These are phyloP conservation scores for Trichoderma polysporum DNA, from an alignment of 2,329 filamentous ascomycete species.

Conservation along the genomic window DNA sequence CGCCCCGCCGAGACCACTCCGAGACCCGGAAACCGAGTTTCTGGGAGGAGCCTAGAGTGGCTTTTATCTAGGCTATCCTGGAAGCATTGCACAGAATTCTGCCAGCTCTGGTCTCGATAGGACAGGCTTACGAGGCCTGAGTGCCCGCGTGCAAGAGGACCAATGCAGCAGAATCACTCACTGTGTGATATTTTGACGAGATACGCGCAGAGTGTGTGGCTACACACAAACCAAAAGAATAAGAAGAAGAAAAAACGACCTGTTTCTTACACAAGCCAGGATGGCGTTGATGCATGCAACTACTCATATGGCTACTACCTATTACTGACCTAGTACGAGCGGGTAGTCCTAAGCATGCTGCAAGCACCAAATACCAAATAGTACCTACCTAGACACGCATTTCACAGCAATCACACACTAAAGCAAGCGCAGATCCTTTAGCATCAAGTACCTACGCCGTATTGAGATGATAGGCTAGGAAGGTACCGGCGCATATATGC, in stretches of 20 bases:
- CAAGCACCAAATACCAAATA: not conserved
- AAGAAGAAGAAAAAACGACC: conserved; percentile 2
- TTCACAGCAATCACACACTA: conserved; percentile 5
- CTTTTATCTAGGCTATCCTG: not conserved
- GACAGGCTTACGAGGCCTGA: not conserved
- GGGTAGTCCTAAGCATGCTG: conserved; percentile 5
- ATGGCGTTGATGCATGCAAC: conserved; percentile 8
- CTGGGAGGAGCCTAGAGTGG: no score
- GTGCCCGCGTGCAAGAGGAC: not conserved
- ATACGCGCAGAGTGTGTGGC: not conserved
- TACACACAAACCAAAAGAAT: not conserved
- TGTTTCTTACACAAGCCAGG: not conserved
- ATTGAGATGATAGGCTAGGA: not conserved
- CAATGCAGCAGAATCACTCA: not conserved
- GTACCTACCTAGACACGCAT: not conserved
- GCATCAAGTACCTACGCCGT: conserved; percentile 1
- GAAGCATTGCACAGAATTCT: not conserved
- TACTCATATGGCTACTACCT: not conserved
- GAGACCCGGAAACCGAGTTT: conserved; percentile 15
- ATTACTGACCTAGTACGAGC: not conserved
- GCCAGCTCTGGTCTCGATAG: not conserved
- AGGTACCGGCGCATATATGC: not conserved
- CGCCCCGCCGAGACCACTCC: not conserved
- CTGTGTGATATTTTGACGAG: not conserved
- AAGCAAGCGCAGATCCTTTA: conserved; percentile 11